phyloP scores from a whole-genome alignment of 23 red algal genomes.

The Agarophyton chilense region DNA sequence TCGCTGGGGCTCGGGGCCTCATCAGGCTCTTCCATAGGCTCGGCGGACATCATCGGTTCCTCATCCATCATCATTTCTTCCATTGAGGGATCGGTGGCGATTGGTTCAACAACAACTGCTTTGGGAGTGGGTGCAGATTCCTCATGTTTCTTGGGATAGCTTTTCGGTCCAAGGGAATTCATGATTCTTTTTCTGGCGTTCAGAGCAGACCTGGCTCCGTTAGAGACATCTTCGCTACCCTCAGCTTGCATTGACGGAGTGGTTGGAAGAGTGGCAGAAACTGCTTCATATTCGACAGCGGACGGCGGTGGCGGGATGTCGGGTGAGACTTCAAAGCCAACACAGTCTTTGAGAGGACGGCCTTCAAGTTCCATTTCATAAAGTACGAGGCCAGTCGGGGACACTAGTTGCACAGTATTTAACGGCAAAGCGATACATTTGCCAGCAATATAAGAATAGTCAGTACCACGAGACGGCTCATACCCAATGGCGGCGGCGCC shows the following conservation, averaged over 20 bases:
- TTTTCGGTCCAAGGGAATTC: neutral
- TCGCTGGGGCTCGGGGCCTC: too few relatives aligned
- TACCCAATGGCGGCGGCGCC: neutral
- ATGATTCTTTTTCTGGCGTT: neutral
- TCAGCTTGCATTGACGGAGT: neutral
- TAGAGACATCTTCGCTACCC: neutral
- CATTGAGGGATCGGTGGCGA: too few relatives aligned
- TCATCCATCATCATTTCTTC: too few relatives aligned
- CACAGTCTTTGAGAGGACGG: neutral
- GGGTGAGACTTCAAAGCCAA: neutral
- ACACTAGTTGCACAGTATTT: neutral
- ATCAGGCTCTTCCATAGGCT: too few relatives aligned
- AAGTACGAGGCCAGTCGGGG: neutral
- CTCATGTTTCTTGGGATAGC: too few relatives aligned
- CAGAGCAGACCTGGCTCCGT: neutral
- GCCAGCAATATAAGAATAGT: neutral
- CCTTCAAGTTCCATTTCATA: slow-evolving; percentile 6
- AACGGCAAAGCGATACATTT: neutral
- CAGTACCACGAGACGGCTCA: neutral
- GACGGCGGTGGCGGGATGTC: neutral
- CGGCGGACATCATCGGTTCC: too few relatives aligned
- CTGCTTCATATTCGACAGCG: neutral
- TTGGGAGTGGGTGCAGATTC: too few relatives aligned
- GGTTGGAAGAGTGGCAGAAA: neutral
- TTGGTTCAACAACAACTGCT: too few relatives aligned